phyloP scores from a whole-genome alignment of 2,329 filamentous ascomycete species.

The Talaromyces verruculosus region DNA sequence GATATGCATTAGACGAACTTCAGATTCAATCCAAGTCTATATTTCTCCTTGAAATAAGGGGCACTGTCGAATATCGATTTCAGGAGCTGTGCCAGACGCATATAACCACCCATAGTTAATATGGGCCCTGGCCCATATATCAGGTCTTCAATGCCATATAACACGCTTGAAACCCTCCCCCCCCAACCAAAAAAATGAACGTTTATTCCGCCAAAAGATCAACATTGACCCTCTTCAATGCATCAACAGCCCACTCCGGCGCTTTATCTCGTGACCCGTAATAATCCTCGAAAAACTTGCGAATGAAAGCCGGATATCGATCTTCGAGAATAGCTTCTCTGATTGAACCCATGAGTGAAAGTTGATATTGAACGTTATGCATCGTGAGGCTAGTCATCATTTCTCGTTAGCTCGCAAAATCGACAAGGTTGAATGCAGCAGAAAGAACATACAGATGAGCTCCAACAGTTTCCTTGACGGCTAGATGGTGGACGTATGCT shows the following conservation, averaged over 20 bases:
- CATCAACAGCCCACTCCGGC: constrained; percentile 80
- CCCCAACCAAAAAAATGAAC: no score
- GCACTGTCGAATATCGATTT: no score
- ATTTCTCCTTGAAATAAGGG: no score
- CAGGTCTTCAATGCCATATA: not conserved
- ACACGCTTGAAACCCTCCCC: no score
- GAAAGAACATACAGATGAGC: constrained; percentile 60
- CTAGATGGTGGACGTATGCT: constrained; percentile 88
- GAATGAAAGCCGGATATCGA: constrained; percentile 73
- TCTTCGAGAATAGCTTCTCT: constrained; percentile 80
- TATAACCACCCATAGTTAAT: no score
- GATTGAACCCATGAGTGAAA: constrained; percentile 75
- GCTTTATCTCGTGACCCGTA: constrained; percentile 68
- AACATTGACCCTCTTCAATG: constrained; percentile 75
- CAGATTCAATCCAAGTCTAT: no score
- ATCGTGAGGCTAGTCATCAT: constrained; percentile 68
- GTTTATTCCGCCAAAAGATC: constrained; percentile 65
- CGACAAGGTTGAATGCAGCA: not conserved
- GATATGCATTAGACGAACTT: not conserved
- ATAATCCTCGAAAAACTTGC: constrained; percentile 71
- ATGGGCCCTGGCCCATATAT: no score
- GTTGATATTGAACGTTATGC: constrained; percentile 92
- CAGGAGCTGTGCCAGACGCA: no score
- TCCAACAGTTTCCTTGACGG: constrained; percentile 90
- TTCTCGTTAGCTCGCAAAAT: not conserved